Evolutionary conservation across 139 green algal genomes (phyloP), one percentile per base, ranked within the genome.

Genomic region (Volvox reticuliferus): DNA sequence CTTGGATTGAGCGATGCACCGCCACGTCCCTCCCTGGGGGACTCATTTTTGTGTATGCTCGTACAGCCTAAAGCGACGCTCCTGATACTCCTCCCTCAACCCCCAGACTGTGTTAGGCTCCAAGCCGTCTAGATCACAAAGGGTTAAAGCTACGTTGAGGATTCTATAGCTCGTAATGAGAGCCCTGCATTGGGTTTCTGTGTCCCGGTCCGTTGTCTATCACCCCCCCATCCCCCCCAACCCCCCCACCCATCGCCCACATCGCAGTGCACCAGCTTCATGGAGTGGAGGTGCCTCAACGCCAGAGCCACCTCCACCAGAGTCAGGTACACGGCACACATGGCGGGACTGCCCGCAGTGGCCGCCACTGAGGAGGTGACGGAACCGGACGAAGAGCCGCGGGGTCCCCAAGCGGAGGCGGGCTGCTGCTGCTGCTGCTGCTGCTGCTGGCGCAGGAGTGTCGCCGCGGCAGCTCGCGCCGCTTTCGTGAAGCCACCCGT

Each of bases 231-330:
- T 9, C 5, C 9, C 9, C 44, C 44, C 44, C 76, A 13, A n/a
- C n/a, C 22, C 32, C 24, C 44, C 44, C 76, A 13, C 2, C n/a
- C 22, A 2, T 2, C 76, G 13, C 76, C 9, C 30, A 86, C 81
- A 32, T 88, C 82, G 82, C 82, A 88, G 82, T 88, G 82, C 32
- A 88, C 82, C 82, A 88, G 82, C 62, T 88, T 88, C 19, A 88
- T 12, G 1, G 86, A 82, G 87, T 98, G 96, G 61, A 97, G 92
- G 92, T 97, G 87, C 32, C 79, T 33, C 77, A 94, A 85, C n/a
- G 92, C 90, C 69, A 92, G 79, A 20, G 92, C 90, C 20, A 94
- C 67, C 90, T 94, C 92, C 76, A 94, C 82, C 89, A 94, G 79
- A 20, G 92, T 94, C 63, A 91, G 88, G 63, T 92, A 92, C 67